Conservation (phyloP, 176 grass and related monocot species). For the Oropetium thomaeum region DNA sequence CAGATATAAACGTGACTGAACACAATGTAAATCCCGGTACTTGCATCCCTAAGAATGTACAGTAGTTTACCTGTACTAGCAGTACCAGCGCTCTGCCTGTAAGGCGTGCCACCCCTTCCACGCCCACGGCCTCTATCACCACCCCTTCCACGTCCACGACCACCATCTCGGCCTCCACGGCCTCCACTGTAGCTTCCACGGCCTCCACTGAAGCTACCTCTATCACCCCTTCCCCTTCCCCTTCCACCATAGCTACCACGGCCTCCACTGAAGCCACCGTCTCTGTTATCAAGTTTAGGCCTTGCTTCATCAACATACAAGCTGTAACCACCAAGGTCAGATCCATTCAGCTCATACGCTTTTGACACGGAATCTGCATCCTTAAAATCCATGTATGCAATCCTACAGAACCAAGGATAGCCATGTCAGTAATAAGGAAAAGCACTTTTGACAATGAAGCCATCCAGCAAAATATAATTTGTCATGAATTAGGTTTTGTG, state of each 20-base stretch:
- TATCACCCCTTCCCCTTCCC: conserved; percentile 15
- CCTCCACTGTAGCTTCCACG: conserved; percentile 26
- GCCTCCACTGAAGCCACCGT: conserved; percentile 30
- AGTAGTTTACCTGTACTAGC: conserved; percentile 45
- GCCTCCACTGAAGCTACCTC: conserved; percentile 26
- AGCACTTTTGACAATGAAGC: background rate
- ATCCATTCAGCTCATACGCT: conserved; percentile 53
- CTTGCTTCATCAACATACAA: conserved; percentile 60
- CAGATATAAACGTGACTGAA: background rate
- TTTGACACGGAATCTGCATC: conserved; percentile 45
- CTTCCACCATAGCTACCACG: conserved; percentile 27
- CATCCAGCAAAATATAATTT: background rate
- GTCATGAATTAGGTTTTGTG: no score
- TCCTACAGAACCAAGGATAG: conserved; percentile 38
- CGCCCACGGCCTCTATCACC: conserved; percentile 13
- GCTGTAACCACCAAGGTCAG: conserved; percentile 50
- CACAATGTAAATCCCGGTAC: background rate
- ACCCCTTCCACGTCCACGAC: conserved; percentile 21
- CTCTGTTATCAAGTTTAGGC: conserved; percentile 44
- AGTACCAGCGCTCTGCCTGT: conserved; percentile 37
- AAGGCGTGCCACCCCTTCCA: conserved; percentile 30
- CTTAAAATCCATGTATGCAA: conserved; percentile 69
- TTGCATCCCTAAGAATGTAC: background rate
- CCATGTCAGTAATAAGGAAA: background rate
- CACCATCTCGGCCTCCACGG: conserved; percentile 31